These are phyloP conservation scores for Rehmannia glutinosa DNA, from an alignment of 257 asterid genomes.

Conservation along the genomic window DNA sequence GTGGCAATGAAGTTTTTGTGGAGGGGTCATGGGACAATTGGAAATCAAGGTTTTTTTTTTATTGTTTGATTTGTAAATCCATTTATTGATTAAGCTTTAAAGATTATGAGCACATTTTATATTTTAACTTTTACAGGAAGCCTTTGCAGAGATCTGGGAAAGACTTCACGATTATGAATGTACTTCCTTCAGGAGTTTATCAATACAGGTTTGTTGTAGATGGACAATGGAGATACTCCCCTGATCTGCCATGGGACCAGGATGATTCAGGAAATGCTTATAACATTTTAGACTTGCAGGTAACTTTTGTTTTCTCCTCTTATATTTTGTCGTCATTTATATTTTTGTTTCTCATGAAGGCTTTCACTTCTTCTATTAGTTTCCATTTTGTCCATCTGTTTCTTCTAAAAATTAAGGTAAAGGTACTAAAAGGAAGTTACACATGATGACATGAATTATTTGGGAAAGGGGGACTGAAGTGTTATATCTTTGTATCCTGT, in stretches of 20 bases:
- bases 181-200: slow-evolving; percentile 92
- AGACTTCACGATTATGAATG: slow-evolving; percentile 97
- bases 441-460: no score
- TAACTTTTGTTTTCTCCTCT: slow-evolving; percentile 24
- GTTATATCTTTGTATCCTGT: no score
- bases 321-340: background rate
- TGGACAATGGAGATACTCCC: slow-evolving; percentile 85
- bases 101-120: slow-evolving; percentile 24
- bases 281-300: slow-evolving; percentile 93
- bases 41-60: slow-evolving; percentile 65
- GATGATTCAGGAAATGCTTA: slow-evolving; percentile 83
- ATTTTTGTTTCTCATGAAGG: background rate
- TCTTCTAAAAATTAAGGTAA: no score
- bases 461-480: no score
- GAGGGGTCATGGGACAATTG: slow-evolving; percentile 99
- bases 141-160: slow-evolving; percentile 88
- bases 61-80: background rate
- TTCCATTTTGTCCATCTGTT: no score
- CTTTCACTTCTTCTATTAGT: background rate
- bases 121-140: slow-evolving; percentile 72
- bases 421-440: no score
- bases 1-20: slow-evolving; percentile 78
- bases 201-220: slow-evolving; percentile 89
- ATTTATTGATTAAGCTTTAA: background rate
- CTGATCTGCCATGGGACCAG: slow-evolving; percentile 73